Evolutionary conservation across 331 rosid genomes (phyloP), one percentile per base, ranked within the genome.

Genomic region (Prunus yedoensis): DNA sequence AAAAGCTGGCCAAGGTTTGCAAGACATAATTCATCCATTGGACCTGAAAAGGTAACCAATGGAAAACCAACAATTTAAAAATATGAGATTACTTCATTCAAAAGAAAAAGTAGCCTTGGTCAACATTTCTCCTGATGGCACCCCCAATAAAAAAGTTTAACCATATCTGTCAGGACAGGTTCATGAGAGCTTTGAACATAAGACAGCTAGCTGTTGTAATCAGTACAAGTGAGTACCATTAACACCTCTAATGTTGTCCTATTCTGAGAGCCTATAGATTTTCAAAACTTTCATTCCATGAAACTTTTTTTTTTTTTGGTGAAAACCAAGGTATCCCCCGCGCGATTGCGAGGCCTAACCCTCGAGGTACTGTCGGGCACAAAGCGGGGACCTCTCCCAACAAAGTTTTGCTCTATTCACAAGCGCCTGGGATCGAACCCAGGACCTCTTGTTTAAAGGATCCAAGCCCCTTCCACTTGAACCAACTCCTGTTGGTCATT

Each of bases 141-240:
- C 43, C 43, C 43, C 43, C 70, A 28, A 41, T 65, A 5, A 38
- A 59, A 49, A 18, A 47, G 51, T 61, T 27, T 46, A 74, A 60
- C 35, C 59, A 60, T 18, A 47, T 46, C 14, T 73, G 77, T 47
- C 77, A 46, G 21, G 20, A 46, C 77, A 18, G 32, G 18, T 73
- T 59, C 30, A 58, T 43, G 52, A 56, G 66, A 56, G 66, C 46
- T 58, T 58, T 43, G 56, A 59, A 59, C 41, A 11, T 32, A 70
- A 70, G 21, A 52, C 51, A 70, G 63, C 63, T 70, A 70, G 74
- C 20, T 32, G 35, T 70, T 57, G 50, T 30, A 53, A 70, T 32
- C 46, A 45, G 77, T 73, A 58, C 63, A 9, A 32, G 7, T 18
- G 11, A 4, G 61, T 61, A 47, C 50, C 8, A 43, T 73, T 46